These are phyloP conservation scores for Yamadazyma spencermartinsiae DNA, from an alignment of 1,139 yeast genomes.

Conservation along the genomic window DNA sequence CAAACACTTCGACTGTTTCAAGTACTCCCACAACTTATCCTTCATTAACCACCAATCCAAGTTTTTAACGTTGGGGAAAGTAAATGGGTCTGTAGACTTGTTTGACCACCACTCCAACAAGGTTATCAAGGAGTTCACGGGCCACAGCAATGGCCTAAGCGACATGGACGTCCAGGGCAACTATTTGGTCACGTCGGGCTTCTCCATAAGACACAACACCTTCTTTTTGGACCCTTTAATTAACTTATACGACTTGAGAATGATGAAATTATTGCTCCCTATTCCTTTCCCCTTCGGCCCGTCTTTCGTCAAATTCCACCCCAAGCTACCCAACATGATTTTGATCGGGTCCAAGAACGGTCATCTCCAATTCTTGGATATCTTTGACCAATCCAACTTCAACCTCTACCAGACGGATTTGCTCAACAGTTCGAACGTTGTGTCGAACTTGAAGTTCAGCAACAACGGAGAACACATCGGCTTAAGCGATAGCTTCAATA, in stretches of 20 bases:
- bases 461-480: slow-evolving; percentile 80
- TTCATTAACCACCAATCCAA: slow-evolving; percentile 36
- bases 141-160: slow-evolving; percentile 75
- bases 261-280: slow-evolving; percentile 74
- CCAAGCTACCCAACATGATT: slow-evolving; percentile 78
- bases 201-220: slow-evolving; percentile 50
- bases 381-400: slow-evolving; percentile 71
- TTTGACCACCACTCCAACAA: slow-evolving; percentile 64
- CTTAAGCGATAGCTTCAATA: slow-evolving; percentile 64
- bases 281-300: slow-evolving; percentile 92
- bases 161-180: slow-evolving; percentile 79
- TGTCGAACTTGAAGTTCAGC: slow-evolving; percentile 65
- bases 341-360: slow-evolving; percentile 76
- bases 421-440: slow-evolving; percentile 23
- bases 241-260: slow-evolving; percentile 76
- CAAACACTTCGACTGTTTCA: slow-evolving; percentile 21
- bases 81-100: slow-evolving; percentile 72
- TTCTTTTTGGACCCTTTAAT: slow-evolving; percentile 72
- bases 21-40: slow-evolving; percentile 35
- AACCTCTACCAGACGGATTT: slow-evolving; percentile 64
- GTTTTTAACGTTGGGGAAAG: slow-evolving; percentile 61
- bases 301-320: slow-evolving; percentile 78
- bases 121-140: slow-evolving; percentile 59
- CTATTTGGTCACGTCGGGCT: slow-evolving; percentile 81
- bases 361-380: slow-evolving; percentile 81